Conservation (phyloP, 2,329 filamentous ascomycete genomes). For the Emmonsiellopsis sp. region DNA sequence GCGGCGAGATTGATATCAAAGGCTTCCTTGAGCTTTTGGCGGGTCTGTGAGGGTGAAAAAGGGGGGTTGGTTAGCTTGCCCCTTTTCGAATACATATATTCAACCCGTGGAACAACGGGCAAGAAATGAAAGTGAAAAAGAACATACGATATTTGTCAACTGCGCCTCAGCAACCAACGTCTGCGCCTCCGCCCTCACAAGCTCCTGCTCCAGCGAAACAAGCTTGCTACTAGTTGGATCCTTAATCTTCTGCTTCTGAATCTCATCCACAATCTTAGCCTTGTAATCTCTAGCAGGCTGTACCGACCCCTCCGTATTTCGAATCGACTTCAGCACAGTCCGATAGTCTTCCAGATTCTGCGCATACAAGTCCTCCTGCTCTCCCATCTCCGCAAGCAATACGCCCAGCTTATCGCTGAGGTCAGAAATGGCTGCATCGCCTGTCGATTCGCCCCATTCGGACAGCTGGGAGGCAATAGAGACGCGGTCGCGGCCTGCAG, state of each 20-base stretch:
- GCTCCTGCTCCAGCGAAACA: constrained; percentile 84
- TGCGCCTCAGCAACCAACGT: constrained; percentile 94
- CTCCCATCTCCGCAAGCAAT: constrained; percentile 80
- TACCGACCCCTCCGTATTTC: constrained; percentile 91
- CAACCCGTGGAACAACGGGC: not conserved
- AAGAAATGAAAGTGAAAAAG: not conserved
- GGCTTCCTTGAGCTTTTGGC: constrained; percentile 91
- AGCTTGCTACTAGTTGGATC: constrained; percentile 77
- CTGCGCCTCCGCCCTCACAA: constrained; percentile 91
- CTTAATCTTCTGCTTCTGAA: constrained; percentile 82
- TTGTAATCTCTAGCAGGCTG: constrained; percentile 85
- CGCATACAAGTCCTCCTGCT: constrained; percentile 84
- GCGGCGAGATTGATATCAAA: constrained; percentile 82
- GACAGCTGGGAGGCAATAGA: constrained; percentile 83
- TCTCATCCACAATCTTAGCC: constrained; percentile 82
- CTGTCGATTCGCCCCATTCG: constrained; percentile 90
- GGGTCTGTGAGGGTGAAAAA: constrained; percentile 50
- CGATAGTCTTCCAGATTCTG: constrained; percentile 81
- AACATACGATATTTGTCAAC: constrained; percentile 78
- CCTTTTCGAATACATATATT: not conserved
- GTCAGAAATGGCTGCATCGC: constrained; percentile 78
- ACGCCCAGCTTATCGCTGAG: constrained; percentile 94
- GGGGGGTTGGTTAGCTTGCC: not conserved
- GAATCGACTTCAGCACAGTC: constrained; percentile 74
- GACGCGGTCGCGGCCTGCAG: constrained; percentile 72